These are phyloP conservation scores for Fusarium graminum DNA, from an alignment of 2,329 filamentous ascomycete genomes.

Conservation along the genomic window DNA sequence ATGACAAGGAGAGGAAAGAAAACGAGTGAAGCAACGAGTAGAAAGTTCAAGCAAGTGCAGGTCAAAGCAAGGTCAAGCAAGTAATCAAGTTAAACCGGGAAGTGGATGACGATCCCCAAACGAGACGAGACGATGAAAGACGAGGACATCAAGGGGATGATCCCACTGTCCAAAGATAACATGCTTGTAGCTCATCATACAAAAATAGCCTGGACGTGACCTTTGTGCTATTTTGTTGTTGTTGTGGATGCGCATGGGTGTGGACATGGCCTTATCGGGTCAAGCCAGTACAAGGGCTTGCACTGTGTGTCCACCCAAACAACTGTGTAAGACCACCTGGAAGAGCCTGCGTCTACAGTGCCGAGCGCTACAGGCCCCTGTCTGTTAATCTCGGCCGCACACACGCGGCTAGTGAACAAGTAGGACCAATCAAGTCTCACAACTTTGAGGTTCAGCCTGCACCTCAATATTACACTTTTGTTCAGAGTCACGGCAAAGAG, in stretches of 20 bases:
- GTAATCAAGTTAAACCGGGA: conserved; percentile 40
- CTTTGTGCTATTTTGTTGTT: conserved; percentile 23
- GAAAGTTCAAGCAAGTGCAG: background rate
- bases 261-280: conserved; percentile 47
- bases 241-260: conserved; percentile 14
- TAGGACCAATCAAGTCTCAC: conserved; percentile 40
- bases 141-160: conserved; percentile 19
- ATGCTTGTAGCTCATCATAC: conserved; percentile 26
- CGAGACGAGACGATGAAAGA: conserved; percentile 22
- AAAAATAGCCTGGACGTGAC: conserved; percentile 29
- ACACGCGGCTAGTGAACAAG: conserved; percentile 46
- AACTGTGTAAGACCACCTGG: conserved; percentile 27
- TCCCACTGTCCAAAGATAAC: conserved; percentile 23
- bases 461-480: conserved; percentile 5
- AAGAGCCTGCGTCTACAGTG: conserved; percentile 35
- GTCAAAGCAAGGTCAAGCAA: conserved; percentile 8
- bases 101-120: conserved; percentile 49
- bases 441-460: conserved; percentile 6
- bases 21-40: conserved; percentile 35
- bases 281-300: conserved; percentile 43
- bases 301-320: conserved; percentile 11
- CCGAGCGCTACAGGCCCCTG: conserved; percentile 20
- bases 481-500: no score
- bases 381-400: conserved; percentile 49
- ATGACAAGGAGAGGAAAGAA: conserved; percentile 23